These are phyloP conservation scores for Phytophthora multivora DNA, from an alignment of 352 stramenopile species.

Conservation along the genomic window DNA sequence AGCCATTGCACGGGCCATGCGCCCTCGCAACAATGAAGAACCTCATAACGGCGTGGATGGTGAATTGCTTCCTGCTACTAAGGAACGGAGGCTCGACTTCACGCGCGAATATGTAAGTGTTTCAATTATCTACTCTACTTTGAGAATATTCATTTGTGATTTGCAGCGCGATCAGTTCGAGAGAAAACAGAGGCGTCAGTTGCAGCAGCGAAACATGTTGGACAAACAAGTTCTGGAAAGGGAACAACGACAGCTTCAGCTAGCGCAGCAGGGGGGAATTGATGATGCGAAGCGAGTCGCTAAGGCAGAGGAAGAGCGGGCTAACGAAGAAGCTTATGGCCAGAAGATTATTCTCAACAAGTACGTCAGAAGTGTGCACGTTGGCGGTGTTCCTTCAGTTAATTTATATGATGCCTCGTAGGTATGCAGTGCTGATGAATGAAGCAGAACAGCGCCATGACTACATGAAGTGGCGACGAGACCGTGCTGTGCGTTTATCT, in stretches of 20 bases:
- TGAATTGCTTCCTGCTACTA: not conserved
- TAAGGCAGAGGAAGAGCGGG: constrained; percentile 6
- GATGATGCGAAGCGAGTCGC: constrained; percentile 8
- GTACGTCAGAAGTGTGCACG: constrained; percentile 9
- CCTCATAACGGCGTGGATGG: not conserved
- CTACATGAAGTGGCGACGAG: constrained; percentile 64
- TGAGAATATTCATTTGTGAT: not conserved
- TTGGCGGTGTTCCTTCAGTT: not conserved
- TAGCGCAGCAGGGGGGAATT: constrained; percentile 4
- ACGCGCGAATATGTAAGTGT: constrained; percentile 19
- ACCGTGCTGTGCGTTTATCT: constrained; percentile 51
- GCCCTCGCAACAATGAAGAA: not conserved
- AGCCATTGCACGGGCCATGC: not conserved
- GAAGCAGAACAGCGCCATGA: constrained; percentile 45
- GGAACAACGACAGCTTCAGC: constrained; percentile 14
- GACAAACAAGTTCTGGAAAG: constrained; percentile 37
- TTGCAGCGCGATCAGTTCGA: constrained; percentile 16
- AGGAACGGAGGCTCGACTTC: not conserved
- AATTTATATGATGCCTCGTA: constrained; percentile 8
- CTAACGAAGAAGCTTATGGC: constrained; percentile 14
- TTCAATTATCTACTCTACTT: not conserved
- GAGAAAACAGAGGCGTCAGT: constrained; percentile 25
- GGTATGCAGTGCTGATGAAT: constrained; percentile 42
- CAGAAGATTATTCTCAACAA: constrained; percentile 21
- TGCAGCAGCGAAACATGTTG: constrained; percentile 26